phyloP scores from a whole-genome alignment of 2,329 filamentous ascomycete species.

The Leptosphaerulina australis region DNA sequence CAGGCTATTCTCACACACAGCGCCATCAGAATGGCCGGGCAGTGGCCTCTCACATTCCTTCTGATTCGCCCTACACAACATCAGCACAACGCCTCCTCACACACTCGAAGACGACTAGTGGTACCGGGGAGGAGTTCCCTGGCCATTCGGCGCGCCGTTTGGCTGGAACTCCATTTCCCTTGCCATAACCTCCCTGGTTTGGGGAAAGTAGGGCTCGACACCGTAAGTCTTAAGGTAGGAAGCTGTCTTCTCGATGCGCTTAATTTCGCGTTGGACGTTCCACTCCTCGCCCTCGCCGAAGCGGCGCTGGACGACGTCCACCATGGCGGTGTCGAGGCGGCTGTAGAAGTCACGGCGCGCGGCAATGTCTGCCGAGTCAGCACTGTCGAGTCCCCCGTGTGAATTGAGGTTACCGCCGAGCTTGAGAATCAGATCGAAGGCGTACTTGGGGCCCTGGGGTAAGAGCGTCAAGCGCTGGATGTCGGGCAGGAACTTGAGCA shows the following conservation, averaged over 20 bases:
- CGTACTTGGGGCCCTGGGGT: conserved; percentile 55
- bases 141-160: conserved; percentile 35
- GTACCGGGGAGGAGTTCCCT: conserved; percentile 45
- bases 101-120: conserved; percentile 29
- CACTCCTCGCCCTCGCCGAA: conserved; percentile 60
- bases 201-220: conserved; percentile 60
- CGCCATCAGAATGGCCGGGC: background rate
- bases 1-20: background rate
- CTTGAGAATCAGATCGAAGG: conserved; percentile 62
- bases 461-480: conserved; percentile 58
- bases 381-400: conserved; percentile 58
- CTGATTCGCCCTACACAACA: conserved; percentile 10
- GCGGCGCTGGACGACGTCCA: conserved; percentile 58
- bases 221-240: conserved; percentile 59
- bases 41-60: background rate
- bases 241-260: conserved; percentile 62
- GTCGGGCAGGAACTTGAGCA: conserved; percentile 62
- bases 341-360: conserved; percentile 59
- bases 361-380: conserved; percentile 55
- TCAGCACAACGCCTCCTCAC: conserved; percentile 23
- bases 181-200: conserved; percentile 58
- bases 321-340: conserved; percentile 57
- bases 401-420: conserved; percentile 62
- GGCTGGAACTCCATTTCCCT: conserved; percentile 47
- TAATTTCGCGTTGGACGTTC: conserved; percentile 59